These are phyloP conservation scores for Aphanomyces cochlioides DNA, from an alignment of 352 stramenopile genomes.

Conservation along the genomic window DNA sequence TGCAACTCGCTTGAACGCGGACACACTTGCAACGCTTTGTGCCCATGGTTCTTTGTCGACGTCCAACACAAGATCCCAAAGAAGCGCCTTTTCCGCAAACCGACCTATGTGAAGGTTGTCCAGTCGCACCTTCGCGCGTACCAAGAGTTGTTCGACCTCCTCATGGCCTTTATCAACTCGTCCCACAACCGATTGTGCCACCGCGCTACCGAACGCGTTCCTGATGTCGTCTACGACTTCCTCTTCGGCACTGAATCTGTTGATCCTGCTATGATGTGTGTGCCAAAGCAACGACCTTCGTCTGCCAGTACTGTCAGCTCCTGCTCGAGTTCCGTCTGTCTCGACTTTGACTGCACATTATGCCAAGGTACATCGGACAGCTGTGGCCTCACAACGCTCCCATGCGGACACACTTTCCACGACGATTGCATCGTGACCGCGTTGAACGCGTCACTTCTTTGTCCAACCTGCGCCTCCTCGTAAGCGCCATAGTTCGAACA, in stretches of 20 bases:
- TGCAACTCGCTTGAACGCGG: neutral
- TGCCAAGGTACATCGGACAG: neutral
- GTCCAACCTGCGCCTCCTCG: neutral
- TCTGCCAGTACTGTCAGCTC: neutral
- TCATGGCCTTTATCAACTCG: neutral
- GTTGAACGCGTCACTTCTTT: neutral
- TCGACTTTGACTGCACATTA: neutral
- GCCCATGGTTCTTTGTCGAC: constrained; percentile 15
- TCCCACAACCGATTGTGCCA: constrained; percentile 13
- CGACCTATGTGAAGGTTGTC: neutral
- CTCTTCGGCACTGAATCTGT: neutral
- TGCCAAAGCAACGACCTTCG: neutral
- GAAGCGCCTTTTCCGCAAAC: neutral
- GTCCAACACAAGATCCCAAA: constrained; percentile 21
- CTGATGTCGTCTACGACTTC: neutral
- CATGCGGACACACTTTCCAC: constrained; percentile 1
- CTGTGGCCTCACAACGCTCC: neutral
- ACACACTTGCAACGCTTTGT: constrained; percentile 10
- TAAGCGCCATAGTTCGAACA: too few species aligned
- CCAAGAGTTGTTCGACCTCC: constrained; percentile 2
- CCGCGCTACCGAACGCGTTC: neutral
- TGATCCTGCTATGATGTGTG: neutral
- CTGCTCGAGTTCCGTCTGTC: neutral
- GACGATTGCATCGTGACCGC: neutral
- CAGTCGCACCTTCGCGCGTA: neutral